Conservation (phyloP, 2,329 filamentous ascomycete genomes). For the Talaromyces sp. region DNA sequence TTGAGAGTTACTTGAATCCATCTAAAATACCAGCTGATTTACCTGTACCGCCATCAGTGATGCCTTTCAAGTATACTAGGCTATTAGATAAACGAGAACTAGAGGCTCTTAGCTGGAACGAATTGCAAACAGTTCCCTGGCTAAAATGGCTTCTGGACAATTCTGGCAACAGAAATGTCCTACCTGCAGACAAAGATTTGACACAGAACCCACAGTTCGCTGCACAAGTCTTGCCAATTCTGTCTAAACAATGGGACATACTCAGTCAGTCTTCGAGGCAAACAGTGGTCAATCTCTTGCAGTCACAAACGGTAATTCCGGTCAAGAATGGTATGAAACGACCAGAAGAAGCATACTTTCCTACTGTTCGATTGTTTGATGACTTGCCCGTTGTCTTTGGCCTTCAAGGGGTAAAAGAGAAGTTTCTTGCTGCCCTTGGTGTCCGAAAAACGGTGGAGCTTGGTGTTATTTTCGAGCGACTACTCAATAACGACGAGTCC, state of each 20-base stretch:
- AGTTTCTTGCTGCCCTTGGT: constrained; percentile 74
- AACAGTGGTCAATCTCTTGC: constrained; percentile 60
- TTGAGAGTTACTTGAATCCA: constrained; percentile 70
- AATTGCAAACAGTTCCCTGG: constrained; percentile 82
- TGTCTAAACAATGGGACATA: constrained; percentile 90
- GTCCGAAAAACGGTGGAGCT: constrained; percentile 94
- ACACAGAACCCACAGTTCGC: constrained; percentile 70
- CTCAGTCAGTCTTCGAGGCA: constrained; percentile 62
- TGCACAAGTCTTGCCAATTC: constrained; percentile 66
- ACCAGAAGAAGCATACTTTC: constrained; percentile 83
- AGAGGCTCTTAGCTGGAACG: constrained; percentile 77
- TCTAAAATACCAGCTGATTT: constrained; percentile 74
- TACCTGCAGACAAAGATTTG: constrained; percentile 62
- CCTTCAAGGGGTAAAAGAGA: constrained; percentile 79
- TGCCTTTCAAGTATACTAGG: constrained; percentile 79
- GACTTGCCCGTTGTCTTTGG: constrained; percentile 78
- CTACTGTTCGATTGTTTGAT: constrained; percentile 89
- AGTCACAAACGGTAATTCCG: constrained; percentile 70
- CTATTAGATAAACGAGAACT: constrained; percentile 63
- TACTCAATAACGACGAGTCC: constrained; percentile 58
- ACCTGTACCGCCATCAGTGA: constrained; percentile 73
- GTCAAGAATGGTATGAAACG: constrained; percentile 86
- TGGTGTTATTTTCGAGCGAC: constrained; percentile 83
- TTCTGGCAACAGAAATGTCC: constrained; percentile 50
- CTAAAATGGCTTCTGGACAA: constrained; percentile 72